These are phyloP conservation scores for Austroboletus eburneus DNA, from an alignment of 768 basidiomycete genomes.

Conservation along the genomic window DNA sequence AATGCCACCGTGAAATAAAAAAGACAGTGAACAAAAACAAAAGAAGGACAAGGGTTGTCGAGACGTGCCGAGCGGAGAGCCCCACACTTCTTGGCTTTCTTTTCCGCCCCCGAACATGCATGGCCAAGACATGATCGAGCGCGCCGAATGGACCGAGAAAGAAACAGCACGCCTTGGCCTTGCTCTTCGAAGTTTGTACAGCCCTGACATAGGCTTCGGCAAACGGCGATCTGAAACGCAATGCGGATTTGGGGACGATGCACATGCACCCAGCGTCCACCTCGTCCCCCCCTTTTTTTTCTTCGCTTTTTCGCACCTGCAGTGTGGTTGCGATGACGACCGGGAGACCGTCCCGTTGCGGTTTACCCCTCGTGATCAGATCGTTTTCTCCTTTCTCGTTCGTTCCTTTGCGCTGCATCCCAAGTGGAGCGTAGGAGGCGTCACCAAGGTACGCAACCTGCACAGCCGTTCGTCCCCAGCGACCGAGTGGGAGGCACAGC, in stretches of 20 bases:
- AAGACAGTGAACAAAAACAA: not conserved
- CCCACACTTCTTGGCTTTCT: not conserved
- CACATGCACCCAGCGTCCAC: not conserved
- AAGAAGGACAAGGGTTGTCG: not conserved
- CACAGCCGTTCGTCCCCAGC: not conserved
- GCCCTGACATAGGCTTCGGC: not conserved
- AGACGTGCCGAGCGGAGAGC: not conserved
- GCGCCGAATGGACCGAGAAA: no score
- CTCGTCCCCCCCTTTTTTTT: no score
- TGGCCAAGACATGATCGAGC: no score
- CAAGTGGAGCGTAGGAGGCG: not conserved
- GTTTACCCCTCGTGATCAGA: conserved; percentile 33
- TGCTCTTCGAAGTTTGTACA: no score
- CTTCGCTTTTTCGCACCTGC: no score
- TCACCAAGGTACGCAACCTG: conserved; percentile 5
- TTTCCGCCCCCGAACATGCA: no score
- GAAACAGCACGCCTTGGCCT: no score
- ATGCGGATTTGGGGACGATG: not conserved
- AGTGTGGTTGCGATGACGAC: conserved; percentile 28
- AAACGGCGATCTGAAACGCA: conserved; percentile 12
- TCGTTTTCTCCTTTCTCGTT: conserved; percentile 14
- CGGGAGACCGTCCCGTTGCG: conserved; percentile 18
- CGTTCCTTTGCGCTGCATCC: not conserved
- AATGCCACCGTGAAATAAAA: not conserved
- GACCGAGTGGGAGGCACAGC: conserved; percentile 7